phyloP scores from a whole-genome alignment of 495 filamentous ascomycete genomes.

The Filosporella fistucella region DNA sequence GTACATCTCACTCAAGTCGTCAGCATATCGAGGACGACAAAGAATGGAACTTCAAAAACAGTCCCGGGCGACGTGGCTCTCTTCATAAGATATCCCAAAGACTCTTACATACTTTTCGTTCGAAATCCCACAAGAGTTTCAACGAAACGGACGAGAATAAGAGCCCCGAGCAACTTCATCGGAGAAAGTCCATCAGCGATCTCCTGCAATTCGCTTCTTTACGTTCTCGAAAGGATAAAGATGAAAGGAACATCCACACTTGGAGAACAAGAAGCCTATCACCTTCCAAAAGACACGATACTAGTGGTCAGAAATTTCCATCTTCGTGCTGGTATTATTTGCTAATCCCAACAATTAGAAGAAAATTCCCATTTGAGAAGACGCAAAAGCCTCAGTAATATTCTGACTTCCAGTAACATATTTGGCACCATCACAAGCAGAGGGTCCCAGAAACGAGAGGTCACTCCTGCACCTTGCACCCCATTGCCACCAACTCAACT shows the following conservation, averaged over 20 bases:
- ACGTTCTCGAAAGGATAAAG: background rate
- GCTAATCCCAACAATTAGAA: too few species aligned
- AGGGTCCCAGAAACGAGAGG: slow-evolving; percentile 3
- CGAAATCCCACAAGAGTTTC: background rate
- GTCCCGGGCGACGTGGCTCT: too few species aligned
- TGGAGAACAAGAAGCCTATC: background rate
- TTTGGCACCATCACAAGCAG: slow-evolving; percentile 12
- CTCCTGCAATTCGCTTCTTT: background rate
- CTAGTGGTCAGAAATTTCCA: too few species aligned
- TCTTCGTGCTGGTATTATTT: too few species aligned
- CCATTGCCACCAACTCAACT: too few species aligned
- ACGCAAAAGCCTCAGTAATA: slow-evolving; percentile 20
- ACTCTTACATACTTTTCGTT: background rate
- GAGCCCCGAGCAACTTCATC: background rate
- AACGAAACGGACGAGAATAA: background rate
- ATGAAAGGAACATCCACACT: background rate
- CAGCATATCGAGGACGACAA: too few species aligned
- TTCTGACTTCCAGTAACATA: too few species aligned
- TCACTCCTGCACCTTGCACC: too few species aligned
- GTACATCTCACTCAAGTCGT: too few species aligned
- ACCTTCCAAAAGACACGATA: background rate
- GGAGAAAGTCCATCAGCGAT: background rate
- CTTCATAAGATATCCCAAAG: too few species aligned
- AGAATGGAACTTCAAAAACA: too few species aligned
- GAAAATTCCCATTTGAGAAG: too few species aligned